Base-by-base conservation (phyloP, 164 flowering plant species). In the Santalum album region DNA sequence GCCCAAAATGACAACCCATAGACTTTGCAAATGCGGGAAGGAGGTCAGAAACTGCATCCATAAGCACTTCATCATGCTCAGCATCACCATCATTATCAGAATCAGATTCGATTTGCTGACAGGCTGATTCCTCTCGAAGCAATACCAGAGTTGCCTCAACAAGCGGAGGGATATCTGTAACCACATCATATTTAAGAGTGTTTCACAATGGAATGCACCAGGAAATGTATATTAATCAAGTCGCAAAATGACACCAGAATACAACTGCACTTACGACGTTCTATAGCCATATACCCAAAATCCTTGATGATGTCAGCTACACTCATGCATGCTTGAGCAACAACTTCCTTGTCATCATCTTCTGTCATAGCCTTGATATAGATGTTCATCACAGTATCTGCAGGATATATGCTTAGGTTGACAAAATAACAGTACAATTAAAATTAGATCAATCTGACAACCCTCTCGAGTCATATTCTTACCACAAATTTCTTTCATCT, bases 291-390 rank as follows among this genome's bases (percentile, higher is more conserved):
- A 60, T 77, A 89, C 52, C 91, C 92, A 75, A 70, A 76, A 45
- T 87, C 95, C 63, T 77, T 85, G 40, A 85, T 66, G 48, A 85
- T 85, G 50, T 92, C 97, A 54, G 82, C 94, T 34, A 68, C 42
- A 44, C 75, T 61, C 69, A 66, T 80, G 57, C 99, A 92, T 64
- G 95, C 89, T 69, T 92, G 91, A 54, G 99, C 96, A 64, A 89
- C 99, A 48, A 92, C 97, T 76, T 89, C 99, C 78, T 92, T 89
- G 69, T 92, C 99, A 71, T 89, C 99, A 75, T 92, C 96, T 40
- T 80, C 91, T 25, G 72, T 67, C 90, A 92, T 84, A 43, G 83
- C 72, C 73, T 87, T 92, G 53, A 92, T 78, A 70, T 72, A 81
- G 26, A 83, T 85, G 29, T 74, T 73, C 86, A 89, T 75, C 54